Evolutionary conservation across 2,329 filamentous ascomycete genomes (phyloP), one percentile per base, ranked within the genome.

Genomic region (Alternaria sp.): DNA sequence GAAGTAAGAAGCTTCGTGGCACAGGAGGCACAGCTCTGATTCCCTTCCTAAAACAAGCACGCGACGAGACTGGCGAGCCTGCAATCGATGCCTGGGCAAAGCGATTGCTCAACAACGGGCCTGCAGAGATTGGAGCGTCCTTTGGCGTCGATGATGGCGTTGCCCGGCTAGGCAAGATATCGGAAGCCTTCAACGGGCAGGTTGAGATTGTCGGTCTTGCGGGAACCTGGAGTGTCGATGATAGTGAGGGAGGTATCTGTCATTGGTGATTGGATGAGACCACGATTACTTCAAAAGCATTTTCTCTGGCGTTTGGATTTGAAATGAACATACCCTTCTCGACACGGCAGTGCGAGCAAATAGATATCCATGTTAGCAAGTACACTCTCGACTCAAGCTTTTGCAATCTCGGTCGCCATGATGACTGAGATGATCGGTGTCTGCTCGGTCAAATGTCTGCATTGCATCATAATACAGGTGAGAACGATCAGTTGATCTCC

Each of bases 1-100:
- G 72, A 49, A 76, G 64, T 78, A 72, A 79, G 87, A 90, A 90
- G 54, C 86, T 97, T 26, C 92, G 91, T 47, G 96, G 96, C 2
- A 99, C 96, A 0, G 96, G 96, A 13, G 96, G 96, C 15, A 98
- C 96, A 0, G 92, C 94, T 0, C 83, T 99, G 60, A 97, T 99
- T 59, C 93, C 95, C 0, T 99, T 99, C 81, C 84, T 99, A 65
- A 97, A 98, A 81, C 96, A 99, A 81, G 96, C 96, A 5, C 87
- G 96, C 26, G 94, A 99, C 74, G 96, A 99, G 84, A 99, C 96
- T 1, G 92, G 93, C 15, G 95, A 98, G 79, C 93, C 93, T 2
- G 93, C 94, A 1, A 90, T 98, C 52, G 88, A 90, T 71, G 83
- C 83, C 1, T 90, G 88, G 88, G 88, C 87, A 13, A 81, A 84